Percentiles rank a stretch among this genome's conserved stretches.
phyloP scores from a whole-genome alignment of 805 yeast genomes.

The Isabelozyma rhagii region DNA sequence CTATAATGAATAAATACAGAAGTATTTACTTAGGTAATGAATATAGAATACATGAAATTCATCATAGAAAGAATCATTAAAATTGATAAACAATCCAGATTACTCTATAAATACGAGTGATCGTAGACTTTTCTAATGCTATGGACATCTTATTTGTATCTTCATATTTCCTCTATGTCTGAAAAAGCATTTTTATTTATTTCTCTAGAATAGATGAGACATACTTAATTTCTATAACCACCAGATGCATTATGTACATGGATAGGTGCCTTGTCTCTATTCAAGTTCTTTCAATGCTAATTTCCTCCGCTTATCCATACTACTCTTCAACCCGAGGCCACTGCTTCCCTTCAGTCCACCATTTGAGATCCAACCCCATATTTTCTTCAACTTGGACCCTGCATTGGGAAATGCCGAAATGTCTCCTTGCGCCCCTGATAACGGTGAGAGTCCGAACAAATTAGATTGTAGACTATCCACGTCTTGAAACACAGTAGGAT shows the following conservation, averaged over 20 bases:
- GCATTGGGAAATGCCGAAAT: constrained; percentile 28
- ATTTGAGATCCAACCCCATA: constrained; percentile 23
- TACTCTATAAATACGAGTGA: no score
- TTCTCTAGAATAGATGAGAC: no score
- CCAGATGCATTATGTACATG: no score
- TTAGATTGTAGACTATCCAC: constrained; percentile 30
- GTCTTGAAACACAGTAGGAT: constrained; percentile 24
- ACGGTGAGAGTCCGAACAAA: constrained; percentile 37
- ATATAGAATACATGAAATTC: no score
- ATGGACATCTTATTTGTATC: no score
- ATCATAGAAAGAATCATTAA: no score
- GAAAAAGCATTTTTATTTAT: no score
- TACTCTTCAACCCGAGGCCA: constrained; percentile 15
- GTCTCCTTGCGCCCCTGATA: constrained; percentile 37
- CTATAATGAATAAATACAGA: neutral
- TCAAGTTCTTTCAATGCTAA: constrained; percentile 40
- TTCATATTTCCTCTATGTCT: no score
- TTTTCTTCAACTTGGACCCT: constrained; percentile 14
- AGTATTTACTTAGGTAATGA: no score
- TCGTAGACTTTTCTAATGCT: no score
- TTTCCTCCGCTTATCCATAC: constrained; percentile 40
- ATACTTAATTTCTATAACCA: no score
- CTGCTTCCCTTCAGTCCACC: constrained; percentile 5
- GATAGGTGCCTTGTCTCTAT: constrained; percentile 4
- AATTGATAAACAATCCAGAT: no score